Evolutionary conservation across 371 early-diverging fungal genomes (phyloP).

Genomic region (Apophysomyces variabilis): DNA sequence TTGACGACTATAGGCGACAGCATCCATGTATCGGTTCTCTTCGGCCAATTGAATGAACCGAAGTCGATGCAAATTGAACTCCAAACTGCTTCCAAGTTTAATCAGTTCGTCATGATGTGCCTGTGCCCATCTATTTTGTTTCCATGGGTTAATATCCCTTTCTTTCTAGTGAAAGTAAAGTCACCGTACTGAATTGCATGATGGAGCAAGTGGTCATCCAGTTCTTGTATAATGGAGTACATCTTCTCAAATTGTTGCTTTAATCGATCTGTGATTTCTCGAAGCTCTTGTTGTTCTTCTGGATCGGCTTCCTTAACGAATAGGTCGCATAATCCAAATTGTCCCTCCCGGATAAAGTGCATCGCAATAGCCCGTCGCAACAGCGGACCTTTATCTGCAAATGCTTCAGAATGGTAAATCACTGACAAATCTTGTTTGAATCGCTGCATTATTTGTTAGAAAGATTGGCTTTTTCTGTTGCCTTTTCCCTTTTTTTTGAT

Average conservation of each 20-base stretch:
- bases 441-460: slow-evolving; percentile 38
- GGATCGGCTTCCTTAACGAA: slow-evolving; percentile 58
- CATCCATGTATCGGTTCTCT: slow-evolving; percentile 50
- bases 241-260: slow-evolving; percentile 46
- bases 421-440: slow-evolving; percentile 67
- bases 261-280: slow-evolving; percentile 30
- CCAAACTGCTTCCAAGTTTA: slow-evolving; percentile 69
- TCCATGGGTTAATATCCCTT: not conserved
- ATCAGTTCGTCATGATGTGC: slow-evolving; percentile 61
- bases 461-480: slow-evolving; percentile 1
- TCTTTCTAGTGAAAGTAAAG: not conserved
- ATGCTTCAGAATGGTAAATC: slow-evolving; percentile 68
- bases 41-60: slow-evolving; percentile 75
- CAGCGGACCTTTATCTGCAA: slow-evolving; percentile 65
- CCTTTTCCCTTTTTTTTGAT: not conserved
- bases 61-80: slow-evolving; percentile 83
- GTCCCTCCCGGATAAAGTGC: slow-evolving; percentile 90
- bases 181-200: slow-evolving; percentile 34
- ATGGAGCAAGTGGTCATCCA: slow-evolving; percentile 33
- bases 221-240: slow-evolving; percentile 36
- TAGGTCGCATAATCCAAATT: slow-evolving; percentile 73
- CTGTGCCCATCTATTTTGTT: slow-evolving; percentile 71
- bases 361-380: slow-evolving; percentile 66
- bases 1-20: slow-evolving; percentile 74
- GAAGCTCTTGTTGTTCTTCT: slow-evolving; percentile 33